These are phyloP conservation scores for Colletotrichum limetticola DNA, from an alignment of 2,329 filamentous ascomycete species.

Conservation along the genomic window DNA sequence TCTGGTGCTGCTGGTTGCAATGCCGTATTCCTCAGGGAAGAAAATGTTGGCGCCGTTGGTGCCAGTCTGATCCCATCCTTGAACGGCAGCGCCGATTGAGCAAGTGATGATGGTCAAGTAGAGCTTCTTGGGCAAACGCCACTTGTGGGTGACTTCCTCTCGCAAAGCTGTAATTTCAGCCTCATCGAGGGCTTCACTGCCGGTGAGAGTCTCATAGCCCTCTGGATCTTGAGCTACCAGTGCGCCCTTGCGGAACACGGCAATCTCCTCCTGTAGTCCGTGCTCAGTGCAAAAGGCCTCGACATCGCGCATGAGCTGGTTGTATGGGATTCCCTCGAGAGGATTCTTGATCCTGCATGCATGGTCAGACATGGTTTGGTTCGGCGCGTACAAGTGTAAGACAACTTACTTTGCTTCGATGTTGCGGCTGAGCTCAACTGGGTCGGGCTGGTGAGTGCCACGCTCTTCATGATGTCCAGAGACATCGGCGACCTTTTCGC, in stretches of 20 bases:
- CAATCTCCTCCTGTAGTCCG: constrained; percentile 66
- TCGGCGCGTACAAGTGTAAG: neutral
- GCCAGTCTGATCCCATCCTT: constrained; percentile 76
- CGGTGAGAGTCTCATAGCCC: constrained; percentile 68
- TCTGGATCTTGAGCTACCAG: constrained; percentile 78
- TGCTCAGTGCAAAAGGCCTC: constrained; percentile 71
- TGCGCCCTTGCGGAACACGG: constrained; percentile 74
- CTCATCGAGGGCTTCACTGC: constrained; percentile 67
- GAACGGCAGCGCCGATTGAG: constrained; percentile 76
- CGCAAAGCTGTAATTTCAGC: constrained; percentile 69
- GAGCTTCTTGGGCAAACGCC: constrained; percentile 70
- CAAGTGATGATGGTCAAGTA: constrained; percentile 76
- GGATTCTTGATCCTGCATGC: constrained; percentile 56
- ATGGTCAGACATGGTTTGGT: neutral
- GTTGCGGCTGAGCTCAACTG: constrained; percentile 48
- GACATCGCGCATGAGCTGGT: constrained; percentile 66
- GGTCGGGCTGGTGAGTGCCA: constrained; percentile 26
- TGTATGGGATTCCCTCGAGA: constrained; percentile 59
- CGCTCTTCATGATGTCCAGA: constrained; percentile 41
- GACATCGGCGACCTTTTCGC: constrained; percentile 42
- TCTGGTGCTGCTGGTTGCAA: constrained; percentile 44
- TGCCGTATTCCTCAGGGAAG: constrained; percentile 61
- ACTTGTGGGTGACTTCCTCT: constrained; percentile 74
- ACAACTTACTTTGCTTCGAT: constrained; percentile 55
- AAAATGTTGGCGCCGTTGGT: constrained; percentile 72